These are phyloP conservation scores for Candida gorgasii DNA, from an alignment of 805 yeast genomes.

Conservation along the genomic window DNA sequence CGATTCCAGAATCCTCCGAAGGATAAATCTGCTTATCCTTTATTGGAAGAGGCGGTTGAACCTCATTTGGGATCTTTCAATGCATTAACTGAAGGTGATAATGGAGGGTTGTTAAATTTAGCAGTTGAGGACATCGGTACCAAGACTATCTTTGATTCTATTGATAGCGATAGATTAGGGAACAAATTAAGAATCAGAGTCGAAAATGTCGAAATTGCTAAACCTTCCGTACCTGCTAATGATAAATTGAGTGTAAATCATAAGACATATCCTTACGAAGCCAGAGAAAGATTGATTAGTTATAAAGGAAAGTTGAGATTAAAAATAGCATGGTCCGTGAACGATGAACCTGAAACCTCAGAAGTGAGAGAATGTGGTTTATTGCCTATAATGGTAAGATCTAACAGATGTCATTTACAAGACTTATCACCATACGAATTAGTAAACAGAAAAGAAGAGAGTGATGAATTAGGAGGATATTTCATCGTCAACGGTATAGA, in stretches of 20 bases:
- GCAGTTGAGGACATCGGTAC: conserved; percentile 89
- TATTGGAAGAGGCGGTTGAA: conserved; percentile 82
- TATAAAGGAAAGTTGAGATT: conserved; percentile 78
- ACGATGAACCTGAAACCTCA: conserved; percentile 77
- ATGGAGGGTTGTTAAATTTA: conserved; percentile 83
- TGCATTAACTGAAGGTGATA: conserved; percentile 88
- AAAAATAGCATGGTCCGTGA: conserved; percentile 82
- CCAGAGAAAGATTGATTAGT: conserved; percentile 85
- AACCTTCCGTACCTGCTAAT: conserved; percentile 70
- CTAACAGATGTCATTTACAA: conserved; percentile 90
- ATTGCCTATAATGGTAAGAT: conserved; percentile 85
- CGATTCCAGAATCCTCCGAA: conserved; percentile 88
- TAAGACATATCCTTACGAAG: conserved; percentile 72
- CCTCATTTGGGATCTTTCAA: conserved; percentile 97
- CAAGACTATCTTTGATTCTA: conserved; percentile 81
- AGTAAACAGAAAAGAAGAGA: conserved; percentile 79
- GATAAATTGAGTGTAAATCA: conserved; percentile 79
- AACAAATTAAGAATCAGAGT: conserved; percentile 81
- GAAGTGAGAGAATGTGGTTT: conserved; percentile 91
- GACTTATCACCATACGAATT: conserved; percentile 80
- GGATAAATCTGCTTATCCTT: conserved; percentile 79
- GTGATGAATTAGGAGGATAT: conserved; percentile 96
- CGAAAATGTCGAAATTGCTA: conserved; percentile 85
- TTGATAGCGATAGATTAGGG: conserved; percentile 68
- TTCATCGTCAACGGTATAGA: conserved; percentile 96